Conservation (phyloP, 139 green algal genomes). For the Edaphochlamys debaryana region DNA sequence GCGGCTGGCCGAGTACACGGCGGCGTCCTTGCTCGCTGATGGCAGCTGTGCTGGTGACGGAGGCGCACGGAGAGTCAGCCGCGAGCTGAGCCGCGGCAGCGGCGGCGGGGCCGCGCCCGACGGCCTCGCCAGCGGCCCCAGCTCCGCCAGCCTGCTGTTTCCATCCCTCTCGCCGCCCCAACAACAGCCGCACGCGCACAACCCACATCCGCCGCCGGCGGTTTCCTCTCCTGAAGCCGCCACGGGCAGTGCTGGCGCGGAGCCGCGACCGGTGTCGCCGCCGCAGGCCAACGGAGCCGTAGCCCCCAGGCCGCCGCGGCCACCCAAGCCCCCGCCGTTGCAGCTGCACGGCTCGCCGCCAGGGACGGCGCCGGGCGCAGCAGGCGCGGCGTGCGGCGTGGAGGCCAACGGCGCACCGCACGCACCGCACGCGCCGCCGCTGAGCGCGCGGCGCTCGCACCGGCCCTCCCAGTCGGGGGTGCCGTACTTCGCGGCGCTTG, state of each 20-base stretch:
- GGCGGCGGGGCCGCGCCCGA: too few species aligned
- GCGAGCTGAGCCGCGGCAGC: too few species aligned
- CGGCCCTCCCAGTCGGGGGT: not conserved
- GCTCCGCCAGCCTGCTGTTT: too few species aligned
- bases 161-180: not conserved
- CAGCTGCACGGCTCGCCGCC: not conserved
- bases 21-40: not conserved
- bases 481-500: conserved; percentile 6
- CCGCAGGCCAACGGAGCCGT: too few species aligned
- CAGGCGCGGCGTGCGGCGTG: too few species aligned
- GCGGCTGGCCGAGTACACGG: conserved; percentile 11
- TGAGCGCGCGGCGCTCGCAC: not conserved
- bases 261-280: not conserved
- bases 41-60: too few species aligned
- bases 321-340: not conserved
- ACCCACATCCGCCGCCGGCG: too few species aligned
- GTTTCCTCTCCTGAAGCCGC: too few species aligned
- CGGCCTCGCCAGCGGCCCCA: too few species aligned
- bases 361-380: not conserved
- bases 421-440: not conserved
- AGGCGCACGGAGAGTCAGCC: not conserved
- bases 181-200: too few species aligned
- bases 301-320: not conserved
- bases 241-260: too few species aligned
- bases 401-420: not conserved